phyloP scores from a whole-genome alignment of 2,329 filamentous ascomycete species.

The Coniochaeta ligniaria region DNA sequence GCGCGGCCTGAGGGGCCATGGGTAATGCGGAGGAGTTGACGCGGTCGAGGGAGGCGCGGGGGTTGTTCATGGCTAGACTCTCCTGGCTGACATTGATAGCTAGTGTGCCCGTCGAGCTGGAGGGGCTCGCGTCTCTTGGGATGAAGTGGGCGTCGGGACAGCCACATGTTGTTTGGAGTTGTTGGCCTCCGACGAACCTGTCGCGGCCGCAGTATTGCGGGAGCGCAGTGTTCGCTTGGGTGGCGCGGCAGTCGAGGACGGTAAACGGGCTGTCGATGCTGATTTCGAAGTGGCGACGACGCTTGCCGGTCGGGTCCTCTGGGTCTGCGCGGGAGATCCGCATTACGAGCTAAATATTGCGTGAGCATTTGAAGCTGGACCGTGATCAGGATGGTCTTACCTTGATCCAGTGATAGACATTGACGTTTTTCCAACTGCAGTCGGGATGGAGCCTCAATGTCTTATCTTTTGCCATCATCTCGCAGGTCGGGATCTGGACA shows the following conservation, averaged over 20 bases:
- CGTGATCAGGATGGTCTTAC: constrained; percentile 35
- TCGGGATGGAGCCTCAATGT: constrained; percentile 69
- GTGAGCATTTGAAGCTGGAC: background rate
- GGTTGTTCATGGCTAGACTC: constrained; percentile 5
- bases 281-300: constrained; percentile 87
- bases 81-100: constrained; percentile 27
- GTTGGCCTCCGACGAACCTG: constrained; percentile 36
- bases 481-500: constrained; percentile 83
- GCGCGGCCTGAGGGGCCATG: constrained; percentile 48
- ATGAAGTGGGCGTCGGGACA: constrained; percentile 41
- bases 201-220: constrained; percentile 64
- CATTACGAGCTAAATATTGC: constrained; percentile 66
- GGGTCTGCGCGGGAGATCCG: constrained; percentile 79
- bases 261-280: constrained; percentile 95
- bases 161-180: constrained; percentile 41
- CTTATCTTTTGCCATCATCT: constrained; percentile 72
- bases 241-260: constrained; percentile 88
- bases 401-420: constrained; percentile 96
- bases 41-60: constrained; percentile 10
- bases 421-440: constrained; percentile 88
- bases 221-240: constrained; percentile 78
- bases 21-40: constrained; percentile 26
- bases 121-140: constrained; percentile 52
- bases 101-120: constrained; percentile 49
- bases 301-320: constrained; percentile 61